phyloP scores from a whole-genome alignment of 352 stramenopile genomes.

The Heterotrichella gracilis region DNA sequence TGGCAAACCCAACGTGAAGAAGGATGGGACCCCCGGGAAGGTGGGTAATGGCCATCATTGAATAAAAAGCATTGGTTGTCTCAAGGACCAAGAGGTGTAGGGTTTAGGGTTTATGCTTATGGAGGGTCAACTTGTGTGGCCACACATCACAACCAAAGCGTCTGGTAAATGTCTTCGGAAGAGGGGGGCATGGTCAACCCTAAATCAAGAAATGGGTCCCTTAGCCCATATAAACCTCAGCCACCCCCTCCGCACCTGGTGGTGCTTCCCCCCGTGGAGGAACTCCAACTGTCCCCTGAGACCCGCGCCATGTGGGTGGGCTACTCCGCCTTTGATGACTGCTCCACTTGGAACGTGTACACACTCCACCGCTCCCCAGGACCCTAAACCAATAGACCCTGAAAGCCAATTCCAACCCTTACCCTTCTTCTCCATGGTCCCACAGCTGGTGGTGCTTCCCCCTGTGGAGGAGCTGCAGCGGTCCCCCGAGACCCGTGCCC shows the following conservation, averaged over 20 bases:
- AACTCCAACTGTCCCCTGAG: constrained; percentile 41
- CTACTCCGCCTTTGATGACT: constrained; percentile 79
- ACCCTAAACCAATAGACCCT: no score
- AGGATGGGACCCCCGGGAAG: constrained; percentile 54
- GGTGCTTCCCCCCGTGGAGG: constrained; percentile 34
- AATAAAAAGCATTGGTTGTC: no score
- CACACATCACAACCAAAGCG: no score
- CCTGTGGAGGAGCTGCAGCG: constrained; percentile 41
- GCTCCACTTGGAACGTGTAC: constrained; percentile 88
- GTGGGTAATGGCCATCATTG: no score
- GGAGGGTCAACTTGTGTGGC: no score
- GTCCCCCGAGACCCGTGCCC: constrained; percentile 39
- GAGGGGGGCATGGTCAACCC: not conserved
- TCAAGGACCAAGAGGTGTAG: no score
- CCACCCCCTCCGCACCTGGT: not conserved
- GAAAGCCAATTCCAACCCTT: no score
- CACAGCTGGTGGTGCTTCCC: constrained; percentile 26
- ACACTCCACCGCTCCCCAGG: no score
- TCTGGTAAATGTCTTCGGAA: no score
- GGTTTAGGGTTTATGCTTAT: no score
- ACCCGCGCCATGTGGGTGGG: constrained; percentile 58
- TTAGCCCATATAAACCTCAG: not conserved
- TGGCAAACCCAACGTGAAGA: constrained; percentile 60
- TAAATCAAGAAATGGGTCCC: not conserved
- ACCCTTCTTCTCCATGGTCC: no score